phyloP scores from a whole-genome alignment of 257 asterid genomes.

The Leonotis leonurus region DNA sequence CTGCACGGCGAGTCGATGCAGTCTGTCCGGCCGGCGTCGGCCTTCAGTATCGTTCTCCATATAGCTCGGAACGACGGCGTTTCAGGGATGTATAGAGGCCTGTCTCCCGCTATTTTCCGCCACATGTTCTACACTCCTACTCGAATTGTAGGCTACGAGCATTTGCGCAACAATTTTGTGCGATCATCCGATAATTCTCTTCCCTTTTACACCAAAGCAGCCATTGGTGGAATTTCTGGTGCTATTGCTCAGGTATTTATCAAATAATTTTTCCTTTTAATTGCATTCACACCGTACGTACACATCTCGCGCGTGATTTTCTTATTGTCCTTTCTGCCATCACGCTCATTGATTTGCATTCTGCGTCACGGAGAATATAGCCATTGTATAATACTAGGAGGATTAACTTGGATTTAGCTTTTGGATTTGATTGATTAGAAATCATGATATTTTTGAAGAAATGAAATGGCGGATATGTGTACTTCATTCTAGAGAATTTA shows the following conservation, averaged over 20 bases:
- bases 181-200: constrained; percentile 34
- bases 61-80: constrained; percentile 51
- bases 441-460: too few species aligned
- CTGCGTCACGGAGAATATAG: too few species aligned
- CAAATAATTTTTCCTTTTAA: too few species aligned
- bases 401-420: too few species aligned
- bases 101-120: constrained; percentile 61
- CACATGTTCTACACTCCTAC: constrained; percentile 76
- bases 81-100: constrained; percentile 62
- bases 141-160: constrained; percentile 74
- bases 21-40: constrained; percentile 31
- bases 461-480: too few species aligned
- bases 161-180: constrained; percentile 37
- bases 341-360: too few species aligned
- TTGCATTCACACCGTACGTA: neutral
- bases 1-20: constrained; percentile 57
- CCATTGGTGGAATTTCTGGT: constrained; percentile 73
- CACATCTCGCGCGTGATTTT: neutral
- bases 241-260: constrained; percentile 73
- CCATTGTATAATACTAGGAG: too few species aligned
- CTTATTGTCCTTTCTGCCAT: neutral
- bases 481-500: too few species aligned
- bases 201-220: constrained; percentile 48
- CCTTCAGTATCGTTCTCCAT: constrained; percentile 36
- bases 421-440: too few species aligned